Base-by-base conservation (phyloP, 73 alveolate genomes). In the Halteria grandinella region DNA sequence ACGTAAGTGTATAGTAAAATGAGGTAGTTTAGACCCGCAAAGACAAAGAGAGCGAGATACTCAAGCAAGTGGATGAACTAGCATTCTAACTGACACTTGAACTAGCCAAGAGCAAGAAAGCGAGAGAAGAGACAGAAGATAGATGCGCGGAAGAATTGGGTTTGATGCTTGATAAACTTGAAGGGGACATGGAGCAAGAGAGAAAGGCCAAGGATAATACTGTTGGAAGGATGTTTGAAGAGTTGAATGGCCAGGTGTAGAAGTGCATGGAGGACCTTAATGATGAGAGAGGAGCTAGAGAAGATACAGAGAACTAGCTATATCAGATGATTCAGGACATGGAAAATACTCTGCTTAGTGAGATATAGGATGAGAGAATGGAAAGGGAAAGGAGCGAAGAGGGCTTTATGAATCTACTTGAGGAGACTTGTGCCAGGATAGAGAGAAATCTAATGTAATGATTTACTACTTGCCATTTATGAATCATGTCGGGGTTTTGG, bases 371-470 rank as follows among this genome's bases (percentile, higher is more conserved):
- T 20, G 93, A 88, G 48, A 62, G 78, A 28, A 45, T 44, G 23
- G 89, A 75, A 47, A 50, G 91, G 25, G 91, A 85, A 77, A 80
- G 59, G 29, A 75, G 89, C 36, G 88, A 84, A 43, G 96, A 88
- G 50, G 69, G 88, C n/a, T 52, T 88, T 21, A 55, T 88, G 57
- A 85, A 69, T 32, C 54, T 88, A 49, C 77, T 88, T 25, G 96
- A 88, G 55, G 89, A 85, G 29, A 88, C 96, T 27, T 88, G 96
- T 71, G 57, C 76, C 14, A 75, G 86, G 69, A 79, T 88, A 14
- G 96, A 88, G 49, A 39, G 64, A 25, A 59, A 71, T 44, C 55
- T 75, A 20, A 29, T 27, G n/a, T 20, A 10, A 39, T 39, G 50
- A 39, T 11, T 39, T 39, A 15, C 50, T n/a, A n/a, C n/a, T n/a